Conservation (phyloP, 2,329 filamentous ascomycete species). For the Dryadomyces quercus-mongolicae region DNA sequence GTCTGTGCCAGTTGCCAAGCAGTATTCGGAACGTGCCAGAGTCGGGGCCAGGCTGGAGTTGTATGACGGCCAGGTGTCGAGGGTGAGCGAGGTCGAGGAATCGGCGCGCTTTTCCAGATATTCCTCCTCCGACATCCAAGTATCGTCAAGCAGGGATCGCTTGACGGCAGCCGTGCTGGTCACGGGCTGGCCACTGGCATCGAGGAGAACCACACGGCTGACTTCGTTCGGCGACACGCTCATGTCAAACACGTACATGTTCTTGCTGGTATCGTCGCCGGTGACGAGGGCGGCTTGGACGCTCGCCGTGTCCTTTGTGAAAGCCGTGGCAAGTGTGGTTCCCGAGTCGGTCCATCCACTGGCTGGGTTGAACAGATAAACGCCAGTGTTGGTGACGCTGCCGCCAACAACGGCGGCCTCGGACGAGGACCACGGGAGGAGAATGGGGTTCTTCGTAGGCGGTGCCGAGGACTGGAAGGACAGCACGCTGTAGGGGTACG, state of each 20-base stretch:
- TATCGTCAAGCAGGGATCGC: conserved; percentile 14
- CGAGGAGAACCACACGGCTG: conserved; percentile 54
- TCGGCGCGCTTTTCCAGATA: conserved; percentile 6
- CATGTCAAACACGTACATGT: conserved; percentile 69
- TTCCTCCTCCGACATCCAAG: conserved; percentile 17
- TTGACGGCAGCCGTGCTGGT: conserved; percentile 17
- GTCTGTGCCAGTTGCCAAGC: conserved; percentile 53
- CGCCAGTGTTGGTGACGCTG: conserved; percentile 46
- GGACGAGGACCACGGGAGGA: conserved; percentile 62
- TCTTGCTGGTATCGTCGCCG: conserved; percentile 65
- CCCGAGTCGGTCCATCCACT: conserved; percentile 57
- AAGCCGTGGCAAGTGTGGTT: conserved; percentile 46
- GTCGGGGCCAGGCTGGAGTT: conserved; percentile 62
- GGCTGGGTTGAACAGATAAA: conserved; percentile 60
- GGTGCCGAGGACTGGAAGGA: conserved; percentile 47
- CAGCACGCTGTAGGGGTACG: conserved; percentile 49
- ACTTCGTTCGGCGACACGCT: conserved; percentile 63
- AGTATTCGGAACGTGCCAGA: conserved; percentile 52
- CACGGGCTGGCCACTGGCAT: conserved; percentile 43
- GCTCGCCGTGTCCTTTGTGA: conserved; percentile 43
- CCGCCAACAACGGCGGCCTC: conserved; percentile 68
- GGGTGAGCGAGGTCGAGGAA: conserved; percentile 32
- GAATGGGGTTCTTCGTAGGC: conserved; percentile 53
- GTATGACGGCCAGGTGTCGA: conserved; percentile 63
- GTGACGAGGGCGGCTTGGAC: conserved; percentile 53